A percentile compares a stretch with the other conserved stretches of the same genome.
phyloP scores from a whole-genome alignment of 2,329 filamentous ascomycete genomes.

The Atkinsonella texensis region DNA sequence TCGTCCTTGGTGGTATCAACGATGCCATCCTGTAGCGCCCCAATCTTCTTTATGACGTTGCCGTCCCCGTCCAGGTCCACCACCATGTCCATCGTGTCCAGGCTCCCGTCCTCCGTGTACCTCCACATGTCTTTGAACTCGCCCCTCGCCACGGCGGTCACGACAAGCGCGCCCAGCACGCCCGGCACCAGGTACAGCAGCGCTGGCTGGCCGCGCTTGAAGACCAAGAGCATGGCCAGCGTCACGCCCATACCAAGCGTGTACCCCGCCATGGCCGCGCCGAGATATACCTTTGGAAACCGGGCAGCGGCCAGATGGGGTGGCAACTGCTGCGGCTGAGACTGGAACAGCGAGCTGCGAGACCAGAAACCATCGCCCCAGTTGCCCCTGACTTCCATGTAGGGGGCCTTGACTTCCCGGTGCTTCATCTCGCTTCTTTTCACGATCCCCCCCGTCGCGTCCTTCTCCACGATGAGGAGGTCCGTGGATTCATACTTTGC shows the following conservation, averaged over 20 bases:
- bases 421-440: slow-evolving; percentile 28
- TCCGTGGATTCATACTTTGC: slow-evolving; percentile 33
- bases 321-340: slow-evolving; percentile 14
- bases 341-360: slow-evolving; percentile 17
- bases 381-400: slow-evolving; percentile 50
- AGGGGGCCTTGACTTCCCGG: slow-evolving; percentile 38
- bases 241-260: slow-evolving; percentile 65
- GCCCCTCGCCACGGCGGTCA: slow-evolving; percentile 57
- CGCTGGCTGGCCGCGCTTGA: slow-evolving; percentile 75
- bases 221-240: slow-evolving; percentile 63
- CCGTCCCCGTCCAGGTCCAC: slow-evolving; percentile 42
- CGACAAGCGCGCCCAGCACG: slow-evolving; percentile 63
- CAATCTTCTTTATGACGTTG: slow-evolving; percentile 29
- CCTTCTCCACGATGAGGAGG: slow-evolving; percentile 22
- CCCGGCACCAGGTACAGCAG: slow-evolving; percentile 86
- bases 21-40: slow-evolving; percentile 25
- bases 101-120: slow-evolving; percentile 62
- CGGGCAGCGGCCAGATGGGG: slow-evolving; percentile 25
- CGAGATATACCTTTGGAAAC: slow-evolving; percentile 82
- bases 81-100: slow-evolving; percentile 42
- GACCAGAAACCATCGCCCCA: slow-evolving; percentile 86
- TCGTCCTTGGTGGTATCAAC: slow-evolving; percentile 22
- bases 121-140: slow-evolving; percentile 67
- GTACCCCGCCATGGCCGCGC: slow-evolving; percentile 66
- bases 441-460: slow-evolving; percentile 21